Evolutionary conservation across 2,329 filamentous ascomycete genomes (phyloP).

Genomic region (Calonectria pauciramosa): DNA sequence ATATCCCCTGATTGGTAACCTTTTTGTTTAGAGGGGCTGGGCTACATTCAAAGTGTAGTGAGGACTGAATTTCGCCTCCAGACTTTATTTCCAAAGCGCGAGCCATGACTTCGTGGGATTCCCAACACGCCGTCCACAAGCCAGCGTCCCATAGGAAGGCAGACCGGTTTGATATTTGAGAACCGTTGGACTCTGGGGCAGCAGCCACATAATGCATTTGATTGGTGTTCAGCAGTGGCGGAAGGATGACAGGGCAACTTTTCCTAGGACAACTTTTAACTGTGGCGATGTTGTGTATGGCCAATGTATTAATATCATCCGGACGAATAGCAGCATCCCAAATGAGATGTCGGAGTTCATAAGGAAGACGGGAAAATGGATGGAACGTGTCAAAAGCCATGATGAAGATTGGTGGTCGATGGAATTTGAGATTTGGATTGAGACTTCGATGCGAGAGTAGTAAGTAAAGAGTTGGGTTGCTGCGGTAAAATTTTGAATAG

Average conservation of each 20-base stretch:
- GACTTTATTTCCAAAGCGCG: neutral
- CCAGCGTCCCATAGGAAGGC: neutral
- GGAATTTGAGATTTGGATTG: neutral
- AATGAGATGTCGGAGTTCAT: neutral
- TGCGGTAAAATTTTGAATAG: neutral
- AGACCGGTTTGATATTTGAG: neutral
- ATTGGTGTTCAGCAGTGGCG: neutral
- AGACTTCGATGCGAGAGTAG: neutral
- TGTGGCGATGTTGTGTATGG: neutral
- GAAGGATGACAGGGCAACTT: neutral
- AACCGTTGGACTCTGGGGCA: neutral
- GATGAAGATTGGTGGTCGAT: neutral
- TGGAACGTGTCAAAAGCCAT: neutral
- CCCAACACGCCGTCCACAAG: neutral
- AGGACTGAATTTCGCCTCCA: neutral
- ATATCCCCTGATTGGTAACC: fast-evolving
- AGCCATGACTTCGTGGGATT: neutral
- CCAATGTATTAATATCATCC: neutral
- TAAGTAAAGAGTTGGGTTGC: neutral
- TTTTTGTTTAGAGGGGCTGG: neutral
- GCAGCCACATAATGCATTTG: neutral
- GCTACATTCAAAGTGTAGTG: neutral
- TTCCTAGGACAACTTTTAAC: too few relatives aligned
- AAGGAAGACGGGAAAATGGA: neutral
- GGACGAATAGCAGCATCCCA: neutral